phyloP scores from a whole-genome alignment of 768 basidiomycete genomes.

The Paxillus ammoniavirescens region DNA sequence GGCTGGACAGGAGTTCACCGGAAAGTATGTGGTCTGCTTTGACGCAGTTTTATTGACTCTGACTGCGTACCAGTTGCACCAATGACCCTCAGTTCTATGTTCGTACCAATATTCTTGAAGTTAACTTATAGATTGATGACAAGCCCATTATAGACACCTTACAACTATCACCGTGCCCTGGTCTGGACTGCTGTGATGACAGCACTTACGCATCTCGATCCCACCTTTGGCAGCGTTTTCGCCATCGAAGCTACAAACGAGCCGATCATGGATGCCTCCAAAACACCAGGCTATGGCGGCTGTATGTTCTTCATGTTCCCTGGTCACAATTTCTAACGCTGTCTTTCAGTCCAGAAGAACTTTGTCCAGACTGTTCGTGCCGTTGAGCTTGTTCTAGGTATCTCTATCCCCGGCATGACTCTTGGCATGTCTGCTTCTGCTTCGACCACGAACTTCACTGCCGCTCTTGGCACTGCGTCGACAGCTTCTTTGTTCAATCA shows the following conservation, averaged over 20 bases:
- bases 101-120: slow-evolving; percentile 13
- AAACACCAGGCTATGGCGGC: slow-evolving; percentile 67
- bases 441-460: slow-evolving; percentile 35
- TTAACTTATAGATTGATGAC: not conserved
- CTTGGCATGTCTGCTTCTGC: slow-evolving; percentile 7
- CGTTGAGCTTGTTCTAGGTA: slow-evolving; percentile 60
- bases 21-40: slow-evolving; percentile 42
- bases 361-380: slow-evolving; percentile 69
- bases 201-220: slow-evolving; percentile 63
- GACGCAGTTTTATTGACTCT: not conserved
- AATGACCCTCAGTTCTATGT: slow-evolving; percentile 72
- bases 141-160: slow-evolving; percentile 41
- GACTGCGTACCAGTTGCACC: slow-evolving; percentile 52
- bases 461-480: slow-evolving; percentile 27
- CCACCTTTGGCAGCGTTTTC: slow-evolving; percentile 61
- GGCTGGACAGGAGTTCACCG: slow-evolving; percentile 63
- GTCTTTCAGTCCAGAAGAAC: slow-evolving; percentile 57
- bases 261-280: slow-evolving; percentile 65
- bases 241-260: slow-evolving; percentile 79
- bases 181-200: slow-evolving; percentile 86
- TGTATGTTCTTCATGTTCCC: slow-evolving; percentile 43
- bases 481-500: slow-evolving; percentile 21
- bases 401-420: slow-evolving; percentile 31
- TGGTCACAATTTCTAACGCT: not conserved
- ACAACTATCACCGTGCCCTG: slow-evolving; percentile 76